These are phyloP conservation scores for Aspergillus panamensis DNA, from an alignment of 495 filamentous ascomycete genomes.

Conservation along the genomic window DNA sequence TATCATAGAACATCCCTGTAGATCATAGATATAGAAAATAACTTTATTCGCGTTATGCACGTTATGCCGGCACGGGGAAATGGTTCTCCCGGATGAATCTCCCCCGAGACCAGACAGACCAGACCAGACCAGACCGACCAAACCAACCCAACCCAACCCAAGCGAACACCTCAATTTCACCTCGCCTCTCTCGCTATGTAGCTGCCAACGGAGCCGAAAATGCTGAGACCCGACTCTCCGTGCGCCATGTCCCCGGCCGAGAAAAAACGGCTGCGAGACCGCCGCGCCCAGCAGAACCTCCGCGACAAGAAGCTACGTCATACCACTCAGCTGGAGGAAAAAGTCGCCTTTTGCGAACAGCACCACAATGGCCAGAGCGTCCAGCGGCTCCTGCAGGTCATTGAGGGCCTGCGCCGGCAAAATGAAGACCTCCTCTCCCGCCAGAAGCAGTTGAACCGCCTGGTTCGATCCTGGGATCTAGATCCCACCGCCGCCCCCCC, in stretches of 20 bases:
- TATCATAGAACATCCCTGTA: too few species aligned
- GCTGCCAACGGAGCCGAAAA: too few species aligned
- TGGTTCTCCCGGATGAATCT: too few species aligned
- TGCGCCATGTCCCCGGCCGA: conserved; percentile 13
- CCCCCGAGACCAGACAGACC: too few species aligned
- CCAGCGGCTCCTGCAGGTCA: conserved; percentile 20
- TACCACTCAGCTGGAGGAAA: conserved; percentile 21
- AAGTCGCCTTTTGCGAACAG: conserved; percentile 19
- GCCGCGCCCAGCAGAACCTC: conserved; percentile 29
- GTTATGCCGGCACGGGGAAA: too few species aligned
- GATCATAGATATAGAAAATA: too few species aligned
- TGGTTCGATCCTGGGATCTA: conserved; percentile 26
- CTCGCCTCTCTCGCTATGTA: neutral
- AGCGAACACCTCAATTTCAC: neutral
- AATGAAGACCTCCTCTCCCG: conserved; percentile 24
- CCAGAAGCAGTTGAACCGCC: conserved; percentile 15
- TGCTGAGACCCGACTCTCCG: neutral
- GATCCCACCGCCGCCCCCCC: neutral
- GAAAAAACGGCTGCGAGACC: conserved; percentile 31
- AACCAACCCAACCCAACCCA: too few species aligned
- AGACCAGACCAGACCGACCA: too few species aligned
- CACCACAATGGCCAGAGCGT: conserved; percentile 23
- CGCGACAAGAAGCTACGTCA: conserved; percentile 27
- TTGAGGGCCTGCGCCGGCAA: conserved; percentile 23
- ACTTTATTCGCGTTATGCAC: too few species aligned